These are phyloP conservation scores for Syncephalastrum racemosum DNA, from an alignment of 371 early-diverging fungal genomes.

Conservation along the genomic window DNA sequence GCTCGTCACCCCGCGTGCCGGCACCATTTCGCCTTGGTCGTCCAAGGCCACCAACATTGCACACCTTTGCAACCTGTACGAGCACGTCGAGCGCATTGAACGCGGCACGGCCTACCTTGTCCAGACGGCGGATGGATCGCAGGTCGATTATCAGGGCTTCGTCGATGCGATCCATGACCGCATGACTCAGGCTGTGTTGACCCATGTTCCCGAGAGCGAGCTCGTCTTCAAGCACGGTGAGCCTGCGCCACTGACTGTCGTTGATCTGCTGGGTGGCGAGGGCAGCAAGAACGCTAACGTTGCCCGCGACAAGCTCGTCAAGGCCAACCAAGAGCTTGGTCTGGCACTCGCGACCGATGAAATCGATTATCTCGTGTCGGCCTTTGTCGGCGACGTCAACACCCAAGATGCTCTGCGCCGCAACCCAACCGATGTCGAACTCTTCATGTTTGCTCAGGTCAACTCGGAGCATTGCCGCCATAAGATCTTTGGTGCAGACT, in stretches of 20 bases:
- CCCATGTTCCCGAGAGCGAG: slow-evolving; percentile 60
- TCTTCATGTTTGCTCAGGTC: slow-evolving; percentile 99
- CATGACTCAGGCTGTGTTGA: slow-evolving; percentile 86
- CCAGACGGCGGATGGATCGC: slow-evolving; percentile 32
- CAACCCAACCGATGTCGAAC: slow-evolving; percentile 96
- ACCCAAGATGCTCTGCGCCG: slow-evolving; percentile 55
- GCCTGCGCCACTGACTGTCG: slow-evolving; percentile 77
- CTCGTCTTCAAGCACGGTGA: slow-evolving; percentile 73
- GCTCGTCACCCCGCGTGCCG: slow-evolving; percentile 82
- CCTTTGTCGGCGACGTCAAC: slow-evolving; percentile 66
- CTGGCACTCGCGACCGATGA: slow-evolving; percentile 93
- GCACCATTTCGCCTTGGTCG: slow-evolving; percentile 98
- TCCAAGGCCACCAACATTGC: slow-evolving; percentile 98
- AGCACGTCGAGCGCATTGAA: slow-evolving; percentile 79
- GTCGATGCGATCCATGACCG: slow-evolving; percentile 78
- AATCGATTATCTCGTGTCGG: slow-evolving; percentile 89
- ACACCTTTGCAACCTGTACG: slow-evolving; percentile 77
- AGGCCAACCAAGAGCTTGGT: slow-evolving; percentile 87
- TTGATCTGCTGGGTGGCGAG: slow-evolving; percentile 55
- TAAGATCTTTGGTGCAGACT: slow-evolving; percentile 96
- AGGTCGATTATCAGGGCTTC: slow-evolving; percentile 48
- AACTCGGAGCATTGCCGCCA: slow-evolving; percentile 99
- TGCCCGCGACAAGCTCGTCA: slow-evolving; percentile 63
- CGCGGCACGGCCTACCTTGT: slow-evolving; percentile 79
- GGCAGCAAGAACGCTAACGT: slow-evolving; percentile 33